These are phyloP conservation scores for Biscogniauxia mediterranea DNA, from an alignment of 2,329 filamentous ascomycete species.

Conservation along the genomic window DNA sequence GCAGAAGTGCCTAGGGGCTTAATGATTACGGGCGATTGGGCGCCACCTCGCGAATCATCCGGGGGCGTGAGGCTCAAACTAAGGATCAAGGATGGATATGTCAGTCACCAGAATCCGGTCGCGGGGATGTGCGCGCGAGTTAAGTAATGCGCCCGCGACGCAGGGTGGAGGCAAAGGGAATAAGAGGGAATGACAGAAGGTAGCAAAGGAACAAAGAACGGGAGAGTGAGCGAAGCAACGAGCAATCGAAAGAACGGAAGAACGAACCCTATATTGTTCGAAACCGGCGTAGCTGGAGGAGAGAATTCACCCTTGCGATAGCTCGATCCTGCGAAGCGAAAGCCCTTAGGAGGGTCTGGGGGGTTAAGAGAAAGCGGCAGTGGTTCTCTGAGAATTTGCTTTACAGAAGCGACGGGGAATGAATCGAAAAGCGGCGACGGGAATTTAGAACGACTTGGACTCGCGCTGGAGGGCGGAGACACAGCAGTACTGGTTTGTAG, in stretches of 20 bases:
- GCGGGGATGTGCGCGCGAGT: not conserved
- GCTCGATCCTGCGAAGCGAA: constrained; percentile 9
- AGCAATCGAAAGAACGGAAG: no score
- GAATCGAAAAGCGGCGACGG: constrained; percentile 30
- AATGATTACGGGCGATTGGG: constrained; percentile 41
- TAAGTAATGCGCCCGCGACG: not conserved
- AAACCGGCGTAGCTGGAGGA: constrained; percentile 23
- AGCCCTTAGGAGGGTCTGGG: constrained; percentile 10
- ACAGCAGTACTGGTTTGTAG: constrained; percentile 43
- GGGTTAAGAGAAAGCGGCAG: constrained; percentile 7
- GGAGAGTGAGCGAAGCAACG: constrained; percentile 5
- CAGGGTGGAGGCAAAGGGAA: not conserved
- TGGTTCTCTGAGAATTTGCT: constrained; percentile 12
- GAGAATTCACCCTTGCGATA: constrained; percentile 19
- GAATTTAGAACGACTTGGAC: constrained; percentile 38
- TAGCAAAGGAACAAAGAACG: no score
- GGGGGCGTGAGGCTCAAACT: constrained; percentile 35
- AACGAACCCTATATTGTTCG: constrained; percentile 14
- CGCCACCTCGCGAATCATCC: constrained; percentile 51
- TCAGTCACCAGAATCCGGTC: constrained; percentile 2
- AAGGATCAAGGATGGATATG: constrained; percentile 6
- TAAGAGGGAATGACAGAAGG: no score
- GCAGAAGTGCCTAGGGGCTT: constrained; percentile 43
- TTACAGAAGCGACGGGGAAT: constrained; percentile 26
- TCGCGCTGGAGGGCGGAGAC: constrained; percentile 43